Percentiles rank a stretch among this genome's conserved stretches.
Evolutionary conservation across 805 yeast species (phyloP).

Genomic region (Saccharomycopsis javanensis): DNA sequence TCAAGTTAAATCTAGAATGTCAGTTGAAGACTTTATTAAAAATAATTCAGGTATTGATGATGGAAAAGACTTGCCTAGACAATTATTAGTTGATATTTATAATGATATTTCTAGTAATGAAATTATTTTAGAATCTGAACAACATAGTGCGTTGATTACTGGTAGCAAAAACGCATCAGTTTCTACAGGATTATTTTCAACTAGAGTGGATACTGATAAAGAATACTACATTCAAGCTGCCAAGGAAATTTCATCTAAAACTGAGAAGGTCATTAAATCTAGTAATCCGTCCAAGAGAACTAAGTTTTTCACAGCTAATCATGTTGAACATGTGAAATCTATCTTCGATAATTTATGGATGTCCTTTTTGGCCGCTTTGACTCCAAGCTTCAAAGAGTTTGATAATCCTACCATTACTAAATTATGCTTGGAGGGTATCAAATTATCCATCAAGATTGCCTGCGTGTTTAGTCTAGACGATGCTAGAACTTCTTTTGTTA

Average conservation of each 20-base stretch:
- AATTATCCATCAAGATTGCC: slow-evolving; percentile 71
- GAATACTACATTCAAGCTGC: slow-evolving; percentile 93
- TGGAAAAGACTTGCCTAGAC: slow-evolving; percentile 72
- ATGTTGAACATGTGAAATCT: slow-evolving; percentile 82
- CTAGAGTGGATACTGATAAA: slow-evolving; percentile 52
- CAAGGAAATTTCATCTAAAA: slow-evolving; percentile 79
- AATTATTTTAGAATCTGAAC: slow-evolving; percentile 86
- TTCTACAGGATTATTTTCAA: slow-evolving; percentile 46
- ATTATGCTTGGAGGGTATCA: slow-evolving; percentile 76
- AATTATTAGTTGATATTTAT: slow-evolving; percentile 57
- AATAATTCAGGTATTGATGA: slow-evolving; percentile 92
- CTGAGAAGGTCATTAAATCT: slow-evolving; percentile 71
- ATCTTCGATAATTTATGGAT: slow-evolving; percentile 95
- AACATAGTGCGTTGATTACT: slow-evolving; percentile 77
- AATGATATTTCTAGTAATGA: slow-evolving; percentile 76
- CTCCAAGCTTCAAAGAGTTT: slow-evolving; percentile 86
- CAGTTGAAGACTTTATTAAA: slow-evolving; percentile 72
- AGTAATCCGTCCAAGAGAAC: slow-evolving; percentile 24
- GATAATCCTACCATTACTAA: slow-evolving; percentile 64
- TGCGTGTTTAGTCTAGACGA: slow-evolving; percentile 74
- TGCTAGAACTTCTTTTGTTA: slow-evolving; percentile 81
- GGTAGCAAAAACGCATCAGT: slow-evolving; percentile 39
- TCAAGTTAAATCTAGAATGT: slow-evolving; percentile 80
- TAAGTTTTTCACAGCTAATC: slow-evolving; percentile 59
- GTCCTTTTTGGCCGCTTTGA: slow-evolving; percentile 89